phyloP scores from a whole-genome alignment of 345 rosid species.

The Turnera subulata region DNA sequence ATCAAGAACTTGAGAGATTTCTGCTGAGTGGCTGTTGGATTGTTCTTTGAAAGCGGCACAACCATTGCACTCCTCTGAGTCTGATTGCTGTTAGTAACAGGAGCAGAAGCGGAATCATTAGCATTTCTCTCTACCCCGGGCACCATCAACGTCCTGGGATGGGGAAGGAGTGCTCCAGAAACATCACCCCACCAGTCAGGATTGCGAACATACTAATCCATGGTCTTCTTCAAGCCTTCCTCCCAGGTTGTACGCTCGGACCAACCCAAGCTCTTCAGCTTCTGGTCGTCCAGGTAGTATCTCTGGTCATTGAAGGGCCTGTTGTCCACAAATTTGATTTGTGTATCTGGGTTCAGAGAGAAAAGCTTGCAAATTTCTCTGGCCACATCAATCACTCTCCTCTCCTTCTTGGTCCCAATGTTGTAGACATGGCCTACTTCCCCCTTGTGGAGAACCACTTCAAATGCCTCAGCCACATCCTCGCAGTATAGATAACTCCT shows the following conservation, averaged over 20 bases:
- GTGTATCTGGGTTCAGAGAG: conserved; percentile 51
- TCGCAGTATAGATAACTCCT: conserved; percentile 86
- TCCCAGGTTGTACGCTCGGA: conserved; percentile 74
- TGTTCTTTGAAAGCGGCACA: conserved; percentile 48
- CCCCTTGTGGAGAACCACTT: conserved; percentile 83
- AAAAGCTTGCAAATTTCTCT: conserved; percentile 70
- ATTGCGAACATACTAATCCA: conserved; percentile 75
- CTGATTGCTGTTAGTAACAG: no score
- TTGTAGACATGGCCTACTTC: conserved; percentile 88
- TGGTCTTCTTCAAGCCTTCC: conserved; percentile 74
- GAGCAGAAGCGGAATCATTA: no score
- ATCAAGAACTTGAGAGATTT: conserved; percentile 58
- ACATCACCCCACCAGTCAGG: conserved; percentile 99
- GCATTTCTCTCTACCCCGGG: no score
- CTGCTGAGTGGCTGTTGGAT: conserved; percentile 22
- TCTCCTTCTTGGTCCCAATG: conserved; percentile 79
- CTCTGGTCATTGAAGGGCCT: conserved; percentile 92
- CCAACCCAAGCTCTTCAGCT: conserved; percentile 80
- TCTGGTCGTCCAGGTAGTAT: conserved; percentile 89
- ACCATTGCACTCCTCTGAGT: conserved; percentile 61
- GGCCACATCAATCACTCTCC: conserved; percentile 88
- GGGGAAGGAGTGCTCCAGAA: conserved; percentile 81
- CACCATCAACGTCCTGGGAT: conserved; percentile 73
- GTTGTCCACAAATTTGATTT: conserved; percentile 75
- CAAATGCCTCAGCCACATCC: conserved; percentile 95